A percentile compares a stretch with the other conserved stretches of the same genome.
phyloP scores from a whole-genome alignment of 805 yeast genomes.

The Hanseniaspora nectarophila region DNA sequence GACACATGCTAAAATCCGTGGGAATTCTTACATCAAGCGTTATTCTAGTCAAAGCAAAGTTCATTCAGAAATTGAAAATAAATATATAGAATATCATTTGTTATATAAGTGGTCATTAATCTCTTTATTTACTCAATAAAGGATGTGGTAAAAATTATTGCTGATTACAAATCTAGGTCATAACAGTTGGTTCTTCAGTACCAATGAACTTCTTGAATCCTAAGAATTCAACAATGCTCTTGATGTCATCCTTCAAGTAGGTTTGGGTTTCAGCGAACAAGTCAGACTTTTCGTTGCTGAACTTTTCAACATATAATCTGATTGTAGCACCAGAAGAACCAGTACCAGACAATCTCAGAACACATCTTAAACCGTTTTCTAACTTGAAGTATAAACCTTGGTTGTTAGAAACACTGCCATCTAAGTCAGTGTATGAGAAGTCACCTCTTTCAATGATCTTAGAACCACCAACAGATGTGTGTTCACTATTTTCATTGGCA shows the following conservation, averaged over 20 bases:
- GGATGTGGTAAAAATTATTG: too few relatives aligned
- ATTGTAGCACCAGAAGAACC: conserved; percentile 98
- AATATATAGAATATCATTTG: too few relatives aligned
- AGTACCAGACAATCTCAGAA: conserved; percentile 88
- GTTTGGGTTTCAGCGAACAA: conserved; percentile 48
- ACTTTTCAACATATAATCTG: conserved; percentile 79
- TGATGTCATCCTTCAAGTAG: conserved; percentile 52
- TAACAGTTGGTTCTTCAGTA: conserved; percentile 78
- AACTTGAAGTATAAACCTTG: conserved; percentile 85
- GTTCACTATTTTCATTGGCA: conserved; percentile 34
- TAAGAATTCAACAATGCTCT: conserved; percentile 53
- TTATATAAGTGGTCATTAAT: too few relatives aligned
- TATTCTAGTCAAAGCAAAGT: too few relatives aligned
- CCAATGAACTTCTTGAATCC: conserved; percentile 64
- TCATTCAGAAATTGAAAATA: too few relatives aligned
- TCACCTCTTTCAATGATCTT: conserved; percentile 69
- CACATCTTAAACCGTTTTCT: conserved; percentile 69
- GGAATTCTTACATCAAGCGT: too few relatives aligned
- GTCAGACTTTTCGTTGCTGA: conserved; percentile 46
- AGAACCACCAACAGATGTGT: conserved; percentile 35
- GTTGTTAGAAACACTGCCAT: conserved; percentile 74
- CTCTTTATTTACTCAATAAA: too few relatives aligned
- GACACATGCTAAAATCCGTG: too few relatives aligned
- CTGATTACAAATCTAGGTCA: conserved; percentile 37
- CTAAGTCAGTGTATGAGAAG: conserved; percentile 85